Percentiles rank a stretch among this genome's conserved stretches.
phyloP scores from a whole-genome alignment of 768 basidiomycete species.

The Mycena albidolilacea region DNA sequence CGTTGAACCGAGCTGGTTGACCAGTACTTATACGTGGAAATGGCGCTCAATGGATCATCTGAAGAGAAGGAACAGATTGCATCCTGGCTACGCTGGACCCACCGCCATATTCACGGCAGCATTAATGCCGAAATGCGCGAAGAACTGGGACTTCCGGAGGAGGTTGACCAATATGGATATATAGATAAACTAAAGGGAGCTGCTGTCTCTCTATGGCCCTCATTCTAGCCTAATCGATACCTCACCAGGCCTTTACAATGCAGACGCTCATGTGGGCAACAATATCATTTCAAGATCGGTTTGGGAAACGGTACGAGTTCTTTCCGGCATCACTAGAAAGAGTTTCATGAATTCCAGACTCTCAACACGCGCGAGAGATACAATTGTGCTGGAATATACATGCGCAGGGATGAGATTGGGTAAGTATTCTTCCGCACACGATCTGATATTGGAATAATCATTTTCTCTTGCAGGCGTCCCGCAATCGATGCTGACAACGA shows the following conservation, averaged over 20 bases:
- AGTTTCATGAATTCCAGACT: slow-evolving; percentile 12
- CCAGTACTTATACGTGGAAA: slow-evolving; percentile 33
- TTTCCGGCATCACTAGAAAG: not conserved
- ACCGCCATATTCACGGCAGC: slow-evolving; percentile 32
- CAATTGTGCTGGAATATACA: slow-evolving; percentile 37
- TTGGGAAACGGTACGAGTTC: slow-evolving; percentile 27
- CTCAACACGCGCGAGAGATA: slow-evolving; percentile 35
- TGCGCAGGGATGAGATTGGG: slow-evolving; percentile 37
- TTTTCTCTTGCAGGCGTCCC: slow-evolving; percentile 17
- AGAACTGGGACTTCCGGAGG: slow-evolving; percentile 30
- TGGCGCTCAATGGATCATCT: slow-evolving; percentile 36
- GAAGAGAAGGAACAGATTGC: slow-evolving; percentile 39
- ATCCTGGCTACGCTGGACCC: slow-evolving; percentile 36
- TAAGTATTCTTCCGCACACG: not conserved
- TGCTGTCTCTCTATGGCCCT: not conserved
- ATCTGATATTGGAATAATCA: not conserved
- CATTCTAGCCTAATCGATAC: not conserved
- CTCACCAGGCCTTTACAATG: slow-evolving; percentile 31
- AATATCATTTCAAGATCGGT: slow-evolving; percentile 33
- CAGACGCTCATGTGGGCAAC: slow-evolving; percentile 38
- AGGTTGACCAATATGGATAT: slow-evolving; percentile 32
- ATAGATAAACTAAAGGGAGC: slow-evolving; percentile 30
- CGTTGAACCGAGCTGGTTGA: not conserved
- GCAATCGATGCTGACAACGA: slow-evolving; percentile 27
- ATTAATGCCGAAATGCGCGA: not conserved